phyloP scores from a whole-genome alignment of 129 eudicot genomes.

The Flaveria robusta region DNA sequence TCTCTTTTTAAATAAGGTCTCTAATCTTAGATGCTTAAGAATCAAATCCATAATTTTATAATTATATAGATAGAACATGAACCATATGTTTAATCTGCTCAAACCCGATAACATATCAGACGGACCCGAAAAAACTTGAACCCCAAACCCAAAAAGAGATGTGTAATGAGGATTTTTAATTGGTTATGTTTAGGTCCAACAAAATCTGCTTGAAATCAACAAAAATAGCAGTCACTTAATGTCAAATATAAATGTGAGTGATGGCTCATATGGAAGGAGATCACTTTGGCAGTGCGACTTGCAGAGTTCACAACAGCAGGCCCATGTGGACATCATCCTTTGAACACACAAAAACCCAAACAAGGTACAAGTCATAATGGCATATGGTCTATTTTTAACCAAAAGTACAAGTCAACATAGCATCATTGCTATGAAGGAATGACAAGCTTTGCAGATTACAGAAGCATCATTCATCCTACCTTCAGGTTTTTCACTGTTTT shows the following conservation, averaged over 20 bases:
- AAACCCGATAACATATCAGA: too few relatives aligned
- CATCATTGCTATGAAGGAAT: constrained; percentile 16
- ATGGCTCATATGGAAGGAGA: constrained; percentile 20
- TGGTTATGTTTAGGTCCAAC: constrained; percentile 12
- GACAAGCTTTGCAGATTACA: constrained; percentile 1
- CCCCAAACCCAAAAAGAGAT: too few relatives aligned
- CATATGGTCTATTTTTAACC: constrained; percentile 1
- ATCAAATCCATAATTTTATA: too few relatives aligned
- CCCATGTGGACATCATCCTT: not conserved
- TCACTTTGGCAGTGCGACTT: constrained; percentile 23
- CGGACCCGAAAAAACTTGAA: too few relatives aligned
- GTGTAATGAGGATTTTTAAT: not conserved
- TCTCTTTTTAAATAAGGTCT: too few relatives aligned
- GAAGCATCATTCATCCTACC: constrained; percentile 18
- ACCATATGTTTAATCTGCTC: too few relatives aligned
- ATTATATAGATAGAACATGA: too few relatives aligned
- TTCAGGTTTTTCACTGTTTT: constrained; percentile 26
- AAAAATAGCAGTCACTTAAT: constrained; percentile 19
- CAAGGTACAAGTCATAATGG: constrained; percentile 4
- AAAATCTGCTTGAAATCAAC: constrained; percentile 2
- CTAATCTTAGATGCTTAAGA: too few relatives aligned
- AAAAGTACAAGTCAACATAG: constrained; percentile 19
- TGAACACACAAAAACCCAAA: constrained; percentile 8
- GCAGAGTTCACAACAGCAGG: constrained; percentile 36
- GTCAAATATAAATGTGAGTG: constrained; percentile 25